These are phyloP conservation scores for Clitopilus hobsonii DNA, from an alignment of 768 basidiomycete genomes.

Conservation along the genomic window DNA sequence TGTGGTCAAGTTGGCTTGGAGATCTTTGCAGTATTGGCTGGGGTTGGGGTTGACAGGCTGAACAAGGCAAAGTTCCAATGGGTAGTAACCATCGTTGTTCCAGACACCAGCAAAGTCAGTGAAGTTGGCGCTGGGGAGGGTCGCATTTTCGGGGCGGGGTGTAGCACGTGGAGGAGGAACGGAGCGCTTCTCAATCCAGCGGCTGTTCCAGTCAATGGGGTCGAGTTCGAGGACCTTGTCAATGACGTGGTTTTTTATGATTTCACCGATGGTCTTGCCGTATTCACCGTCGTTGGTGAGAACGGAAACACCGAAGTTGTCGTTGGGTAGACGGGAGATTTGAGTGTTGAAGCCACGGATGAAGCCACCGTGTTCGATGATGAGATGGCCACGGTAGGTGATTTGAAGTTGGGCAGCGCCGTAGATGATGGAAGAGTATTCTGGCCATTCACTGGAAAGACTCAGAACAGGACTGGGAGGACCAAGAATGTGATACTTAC, in stretches of 20 bases:
- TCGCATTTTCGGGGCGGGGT: conserved; percentile 11
- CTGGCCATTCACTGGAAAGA: conserved; percentile 13
- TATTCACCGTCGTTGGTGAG: conserved; percentile 20
- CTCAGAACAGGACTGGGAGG: not conserved
- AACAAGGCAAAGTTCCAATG: conserved; percentile 14
- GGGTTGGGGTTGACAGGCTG: conserved; percentile 4
- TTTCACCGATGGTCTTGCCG: conserved; percentile 11
- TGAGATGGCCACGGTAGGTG: conserved; percentile 19
- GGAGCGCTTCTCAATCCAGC: not conserved
- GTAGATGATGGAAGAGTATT: conserved; percentile 20
- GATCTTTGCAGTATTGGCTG: conserved; percentile 11
- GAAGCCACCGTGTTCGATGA: not conserved
- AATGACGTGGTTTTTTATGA: conserved; percentile 18
- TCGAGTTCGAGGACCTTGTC: conserved; percentile 18
- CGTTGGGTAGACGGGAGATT: conserved; percentile 10
- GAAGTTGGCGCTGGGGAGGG: conserved; percentile 10
- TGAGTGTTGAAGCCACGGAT: conserved; percentile 7
- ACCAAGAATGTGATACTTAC: conserved; percentile 7
- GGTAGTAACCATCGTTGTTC: conserved; percentile 13
- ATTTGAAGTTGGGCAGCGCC: conserved; percentile 18
- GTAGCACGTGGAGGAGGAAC: conserved; percentile 2
- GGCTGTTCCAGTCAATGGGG: conserved; percentile 18
- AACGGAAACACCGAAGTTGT: conserved; percentile 21
- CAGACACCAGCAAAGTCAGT: conserved; percentile 12
- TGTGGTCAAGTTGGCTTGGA: conserved; percentile 12